Conservation (phyloP, 192 early-diverging fungal species). For the Chytriomyces confervae region DNA sequence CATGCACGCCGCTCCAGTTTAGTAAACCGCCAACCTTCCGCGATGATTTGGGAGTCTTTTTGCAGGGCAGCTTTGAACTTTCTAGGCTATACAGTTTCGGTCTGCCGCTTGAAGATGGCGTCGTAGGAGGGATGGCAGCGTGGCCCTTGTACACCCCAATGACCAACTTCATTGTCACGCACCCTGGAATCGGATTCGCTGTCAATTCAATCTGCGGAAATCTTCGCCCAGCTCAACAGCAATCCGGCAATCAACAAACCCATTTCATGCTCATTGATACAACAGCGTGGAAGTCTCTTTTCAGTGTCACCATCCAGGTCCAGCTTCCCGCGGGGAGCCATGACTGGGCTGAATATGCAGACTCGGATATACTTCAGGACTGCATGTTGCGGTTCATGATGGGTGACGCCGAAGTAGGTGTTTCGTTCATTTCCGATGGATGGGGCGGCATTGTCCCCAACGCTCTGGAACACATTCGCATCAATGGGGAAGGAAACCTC, state of each 20-base stretch:
- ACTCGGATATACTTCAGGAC: not conserved
- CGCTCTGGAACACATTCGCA: not conserved
- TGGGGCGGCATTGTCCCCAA: conserved; percentile 2
- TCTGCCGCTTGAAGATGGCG: conserved; percentile 14
- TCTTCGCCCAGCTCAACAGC: not conserved
- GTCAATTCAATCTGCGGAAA: conserved; percentile 17
- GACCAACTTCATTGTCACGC: not conserved
- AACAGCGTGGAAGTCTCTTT: not conserved
- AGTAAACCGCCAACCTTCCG: not conserved
- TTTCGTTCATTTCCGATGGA: conserved; percentile 9
- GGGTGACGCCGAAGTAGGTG: conserved; percentile 4
- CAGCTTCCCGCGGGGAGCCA: conserved; percentile 12
- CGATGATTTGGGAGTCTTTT: conserved; percentile 11
- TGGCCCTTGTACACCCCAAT: conserved; percentile 9
- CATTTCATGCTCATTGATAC: not conserved
- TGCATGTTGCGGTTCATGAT: conserved; percentile 1
- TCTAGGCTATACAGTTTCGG: conserved; percentile 10
- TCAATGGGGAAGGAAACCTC: not conserved
- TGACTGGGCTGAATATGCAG: conserved; percentile 8
- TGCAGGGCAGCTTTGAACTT: conserved; percentile 9
- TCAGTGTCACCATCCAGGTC: not conserved
- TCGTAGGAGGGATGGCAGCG: conserved; percentile 16
- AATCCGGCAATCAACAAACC: not conserved
- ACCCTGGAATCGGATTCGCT: conserved; percentile 1
- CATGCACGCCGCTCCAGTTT: not conserved